Conservation (phyloP, 225 moss, liverwort and hornwort genomes). For the Marchantia polymorpha region DNA sequence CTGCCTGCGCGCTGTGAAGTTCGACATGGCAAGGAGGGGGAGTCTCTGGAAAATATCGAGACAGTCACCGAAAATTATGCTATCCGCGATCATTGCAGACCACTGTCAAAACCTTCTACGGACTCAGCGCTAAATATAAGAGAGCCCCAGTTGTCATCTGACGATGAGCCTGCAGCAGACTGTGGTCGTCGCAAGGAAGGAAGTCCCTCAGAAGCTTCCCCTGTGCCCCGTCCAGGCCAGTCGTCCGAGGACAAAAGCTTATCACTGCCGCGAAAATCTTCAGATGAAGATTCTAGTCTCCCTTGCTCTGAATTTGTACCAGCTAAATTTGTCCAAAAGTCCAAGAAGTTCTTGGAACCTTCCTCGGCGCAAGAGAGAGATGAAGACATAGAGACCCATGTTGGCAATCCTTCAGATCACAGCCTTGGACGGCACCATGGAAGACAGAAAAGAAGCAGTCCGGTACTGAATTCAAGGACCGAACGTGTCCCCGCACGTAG, state of each 20-base stretch:
- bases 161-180: neutral
- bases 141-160: neutral
- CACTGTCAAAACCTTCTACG: neutral
- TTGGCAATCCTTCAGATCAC: neutral
- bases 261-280: neutral
- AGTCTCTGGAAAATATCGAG: neutral
- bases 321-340: neutral
- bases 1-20: neutral
- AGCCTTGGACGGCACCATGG: neutral
- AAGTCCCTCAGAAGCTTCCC: neutral
- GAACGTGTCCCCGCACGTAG: neutral
- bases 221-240: neutral
- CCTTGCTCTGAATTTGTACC: neutral
- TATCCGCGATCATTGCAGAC: neutral
- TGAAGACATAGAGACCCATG: neutral
- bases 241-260: neutral
- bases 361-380: neutral
- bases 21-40: neutral
- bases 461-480: neutral
- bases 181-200: neutral
- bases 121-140: neutral
- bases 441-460: neutral
- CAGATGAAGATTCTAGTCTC: neutral
- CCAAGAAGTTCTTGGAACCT: neutral
- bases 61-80: neutral